Evolutionary conservation across 1,139 yeast genomes (phyloP), one percentile per base, ranked within the genome.

Genomic region (Kodamaea alishanica): DNA sequence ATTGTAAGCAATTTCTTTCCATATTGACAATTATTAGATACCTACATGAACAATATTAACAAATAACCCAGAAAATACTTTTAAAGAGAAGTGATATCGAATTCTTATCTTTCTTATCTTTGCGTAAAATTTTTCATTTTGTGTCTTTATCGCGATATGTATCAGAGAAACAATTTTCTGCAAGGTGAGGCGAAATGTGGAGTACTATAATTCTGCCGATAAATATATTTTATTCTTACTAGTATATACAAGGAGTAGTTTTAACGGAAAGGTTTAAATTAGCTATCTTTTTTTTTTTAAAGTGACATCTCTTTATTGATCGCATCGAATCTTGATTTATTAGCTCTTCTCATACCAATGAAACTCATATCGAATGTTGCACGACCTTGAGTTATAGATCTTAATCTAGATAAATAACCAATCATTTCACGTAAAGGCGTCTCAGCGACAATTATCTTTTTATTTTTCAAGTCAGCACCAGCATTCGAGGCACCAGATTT

Each of bases 381-480:
- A 37, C 96, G 71, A 1, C 98, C 98, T 55, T 88, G 90, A 0
- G 97, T 90, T 51, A 89, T 67, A 30, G 95, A 82, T 53, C 97
- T 67, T 34, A 92, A 65, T 42, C 77, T 79, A 6, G 82, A 79
- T 39, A 88, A 72, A 56, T 92, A 92, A 1, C 97, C 96, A 39
- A 90, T 77, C 96, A 92, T 89, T 47, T 84, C 95, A 46, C 83
- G 74, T 51, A 92, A 67, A 7, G 98, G 97, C 0, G 90, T 90
- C 41, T 75, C 77, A 0, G 96, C 96, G 10, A 68, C 65, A 29
- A 90, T 76, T 2, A 76, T 65, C 52, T 85, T 84, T 38, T 72
- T 73, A 46, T 65, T 65, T 30, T 52, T 56, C 38, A 63, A 46
- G 8, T 55, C 58, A 10, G 41, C 43, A 5, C 15, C 32, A 2